These are phyloP conservation scores for Diphasiastrum complanatum DNA, from an alignment of 83 land plant genomes.

Conservation along the genomic window DNA sequence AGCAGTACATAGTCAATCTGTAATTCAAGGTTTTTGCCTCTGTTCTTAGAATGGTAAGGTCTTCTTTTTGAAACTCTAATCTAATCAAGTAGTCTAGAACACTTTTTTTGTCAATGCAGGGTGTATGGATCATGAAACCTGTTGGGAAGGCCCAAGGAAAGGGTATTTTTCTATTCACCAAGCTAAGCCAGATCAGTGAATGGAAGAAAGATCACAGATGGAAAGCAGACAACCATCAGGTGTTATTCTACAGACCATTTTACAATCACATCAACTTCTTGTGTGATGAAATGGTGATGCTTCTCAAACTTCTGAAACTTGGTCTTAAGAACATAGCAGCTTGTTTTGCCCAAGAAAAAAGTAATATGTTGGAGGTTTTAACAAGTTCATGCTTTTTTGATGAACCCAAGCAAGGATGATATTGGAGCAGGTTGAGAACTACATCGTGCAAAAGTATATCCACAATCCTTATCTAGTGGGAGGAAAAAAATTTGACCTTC, in stretches of 20 bases:
- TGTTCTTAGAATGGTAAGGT: too few species aligned
- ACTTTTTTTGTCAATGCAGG: slow-evolving; percentile 23
- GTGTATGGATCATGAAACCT: slow-evolving; percentile 47
- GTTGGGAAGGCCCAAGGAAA: slow-evolving; percentile 41
- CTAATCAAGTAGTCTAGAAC: too few species aligned
- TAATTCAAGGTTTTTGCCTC: too few species aligned
- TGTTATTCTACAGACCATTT: background rate
- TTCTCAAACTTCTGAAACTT: too few species aligned
- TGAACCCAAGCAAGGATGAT: too few species aligned
- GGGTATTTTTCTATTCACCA: slow-evolving; percentile 36
- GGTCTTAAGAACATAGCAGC: too few species aligned
- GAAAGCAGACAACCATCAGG: slow-evolving; percentile 39
- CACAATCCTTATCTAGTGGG: slow-evolving; percentile 39
- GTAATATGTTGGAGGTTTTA: too few species aligned
- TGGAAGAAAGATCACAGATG: slow-evolving; percentile 48
- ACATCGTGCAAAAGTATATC: slow-evolving; percentile 38
- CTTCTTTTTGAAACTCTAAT: too few species aligned
- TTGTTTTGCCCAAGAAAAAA: too few species aligned
- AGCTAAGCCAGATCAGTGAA: slow-evolving; percentile 38
- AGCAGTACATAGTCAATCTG: too few species aligned
- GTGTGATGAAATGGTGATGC: too few species aligned
- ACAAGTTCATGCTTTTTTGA: too few species aligned
- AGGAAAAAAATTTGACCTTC: slow-evolving; percentile 41
- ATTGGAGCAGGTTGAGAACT: slow-evolving; percentile 31
- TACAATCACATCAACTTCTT: background rate